Evolutionary conservation across 495 filamentous ascomycete genomes (phyloP), one percentile per base, ranked within the genome.

Genomic region (Trichoderma parareesei): DNA sequence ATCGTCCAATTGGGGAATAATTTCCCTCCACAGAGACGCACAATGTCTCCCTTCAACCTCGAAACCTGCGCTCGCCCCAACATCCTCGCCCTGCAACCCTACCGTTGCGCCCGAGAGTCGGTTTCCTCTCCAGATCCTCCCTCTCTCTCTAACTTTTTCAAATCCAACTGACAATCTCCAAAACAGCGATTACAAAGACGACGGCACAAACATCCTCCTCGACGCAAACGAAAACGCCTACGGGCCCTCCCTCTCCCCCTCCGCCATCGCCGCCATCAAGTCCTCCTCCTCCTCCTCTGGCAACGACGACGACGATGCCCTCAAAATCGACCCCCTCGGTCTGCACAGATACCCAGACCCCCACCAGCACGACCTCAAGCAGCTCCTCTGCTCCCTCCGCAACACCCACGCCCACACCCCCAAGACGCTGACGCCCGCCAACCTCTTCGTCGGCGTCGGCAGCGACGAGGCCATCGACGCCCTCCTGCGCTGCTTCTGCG

Each of bases 171-270:
- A 63, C 79, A 75, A 27, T 27, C 27, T 27, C 27, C 79, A 69
- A 66, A 43, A 77, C 61, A 96, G 91, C 82, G 93, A 98, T 84
- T 98, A 98, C 82, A 96, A 98, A 82, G 94, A 98, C 73, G 90
- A 98, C 71, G 95, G 94, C 68, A 96, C 88, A 59, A 98, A 98
- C 73, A 88, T 98, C 65, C 86, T 98, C 38, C 89, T 98, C 65
- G 94, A 98, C 72, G 94, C 95, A 65, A 98, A 98, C 69, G 94
- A 98, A 76, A 98, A 98, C 73, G 92, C 94, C 62, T 97, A 88
- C 75, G 94, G 95, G 2, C 93, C 94, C 1, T 84, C 86, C 14
- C 72, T 82, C n/a, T 65, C 61, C 44, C 68, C 67, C 38, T 67
- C 75, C 35, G 61, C 67, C 46, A 66, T 70, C 42, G 60, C 72